phyloP scores from a whole-genome alignment of 2,329 filamentous ascomycete genomes.

The Sclerotinia nivalis region DNA sequence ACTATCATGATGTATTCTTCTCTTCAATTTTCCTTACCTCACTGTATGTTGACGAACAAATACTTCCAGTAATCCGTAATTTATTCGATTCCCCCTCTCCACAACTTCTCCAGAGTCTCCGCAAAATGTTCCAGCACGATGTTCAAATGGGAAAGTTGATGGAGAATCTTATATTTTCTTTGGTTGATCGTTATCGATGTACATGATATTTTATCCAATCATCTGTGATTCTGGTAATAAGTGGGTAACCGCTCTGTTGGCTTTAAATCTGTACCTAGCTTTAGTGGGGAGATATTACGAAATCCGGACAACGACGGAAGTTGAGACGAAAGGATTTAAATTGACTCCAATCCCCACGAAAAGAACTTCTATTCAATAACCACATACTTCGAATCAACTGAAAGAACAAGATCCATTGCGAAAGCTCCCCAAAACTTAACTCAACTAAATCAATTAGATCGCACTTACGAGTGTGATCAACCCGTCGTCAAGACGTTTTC shows the following conservation, averaged over 20 bases:
- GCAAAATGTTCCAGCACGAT: background rate
- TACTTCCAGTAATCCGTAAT: background rate
- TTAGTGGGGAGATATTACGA: slow-evolving; percentile 1
- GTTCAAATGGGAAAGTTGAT: background rate
- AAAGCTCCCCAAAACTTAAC: slow-evolving; percentile 12
- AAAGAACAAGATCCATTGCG: background rate
- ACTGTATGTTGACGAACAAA: no score
- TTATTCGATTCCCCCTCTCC: background rate
- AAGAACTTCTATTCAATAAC: background rate
- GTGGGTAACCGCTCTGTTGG: background rate
- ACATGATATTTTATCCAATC: background rate
- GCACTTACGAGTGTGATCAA: slow-evolving; percentile 41
- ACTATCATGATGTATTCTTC: background rate
- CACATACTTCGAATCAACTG: background rate
- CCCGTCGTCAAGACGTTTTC: slow-evolving; percentile 92
- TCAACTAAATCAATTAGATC: slow-evolving; percentile 32
- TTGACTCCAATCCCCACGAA: background rate
- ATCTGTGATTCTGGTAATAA: background rate
- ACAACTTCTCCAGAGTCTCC: slow-evolving; percentile 16
- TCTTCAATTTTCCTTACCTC: background rate
- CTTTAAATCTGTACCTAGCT: background rate
- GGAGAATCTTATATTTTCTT: background rate
- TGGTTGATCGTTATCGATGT: slow-evolving; percentile 1
- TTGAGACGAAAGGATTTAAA: background rate
- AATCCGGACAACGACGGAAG: slow-evolving; percentile 1